Evolutionary conservation across 306 rosid species (phyloP), one percentile per base, ranked within the genome.

Genomic region (Ceratonia siliqua): DNA sequence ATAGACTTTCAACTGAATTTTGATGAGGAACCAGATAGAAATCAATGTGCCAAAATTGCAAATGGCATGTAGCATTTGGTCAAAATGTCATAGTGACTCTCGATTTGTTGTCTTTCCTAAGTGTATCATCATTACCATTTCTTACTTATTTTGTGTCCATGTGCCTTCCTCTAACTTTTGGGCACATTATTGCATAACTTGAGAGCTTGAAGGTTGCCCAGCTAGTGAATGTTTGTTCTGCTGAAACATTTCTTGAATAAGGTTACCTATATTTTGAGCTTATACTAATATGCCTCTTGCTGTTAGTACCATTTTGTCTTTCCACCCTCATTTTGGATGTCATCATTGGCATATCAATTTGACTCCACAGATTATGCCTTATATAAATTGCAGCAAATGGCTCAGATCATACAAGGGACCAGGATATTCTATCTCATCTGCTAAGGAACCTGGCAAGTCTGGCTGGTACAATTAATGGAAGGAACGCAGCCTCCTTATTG

Each of bases 401-500:
- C 52, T 80, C 89, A 25, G 87, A 84, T 78, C 79, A 82, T 43
- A 43, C 78, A 14, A 87, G 70, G 79, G 89, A 84, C 78, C 92
- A 82, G 69, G 92, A 87, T 82, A 75, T 90, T 49, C 79, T 90
- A 5, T 83, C 89, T 57, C 92, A 85, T 82, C 82, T 90, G 33
- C 83, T 87, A 74, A 81, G 67, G 77, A 92, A 76, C 86, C 82
- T 92, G 63, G 92, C 86, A 42, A 82, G 76, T 81, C 63, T 82
- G 54, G 78, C 87, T 30, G 90, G 84, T 79, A 73, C 89, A 41
- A 74, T 67, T 28, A 87, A 82, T 71, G 92, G 80, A 70, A 81
- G 82, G 73, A 89, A 80, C 77, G 43, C 84, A 76, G 69, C 92
- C 50, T 74, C 88, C 54, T 80, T 87, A 74, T 48, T 87, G 76